Conservation (phyloP, 352 stramenopile species). For the Pythium phragmitis region DNA sequence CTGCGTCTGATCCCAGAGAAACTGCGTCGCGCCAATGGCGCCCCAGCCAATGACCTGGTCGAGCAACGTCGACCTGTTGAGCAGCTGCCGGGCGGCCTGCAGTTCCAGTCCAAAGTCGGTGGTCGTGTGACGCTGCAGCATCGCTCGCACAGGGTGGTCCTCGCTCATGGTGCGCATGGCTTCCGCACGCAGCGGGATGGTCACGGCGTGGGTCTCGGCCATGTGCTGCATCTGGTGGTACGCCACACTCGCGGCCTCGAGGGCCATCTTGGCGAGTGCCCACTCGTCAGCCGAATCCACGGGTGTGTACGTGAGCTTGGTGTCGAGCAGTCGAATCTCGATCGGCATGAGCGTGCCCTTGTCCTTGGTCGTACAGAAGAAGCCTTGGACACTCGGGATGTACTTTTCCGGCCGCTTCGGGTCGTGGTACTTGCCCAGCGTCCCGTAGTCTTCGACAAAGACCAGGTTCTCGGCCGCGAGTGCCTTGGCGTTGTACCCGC, state of each 20-base stretch:
- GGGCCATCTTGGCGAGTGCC: constrained; percentile 27
- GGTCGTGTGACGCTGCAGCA: constrained; percentile 27
- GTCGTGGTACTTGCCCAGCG: constrained; percentile 15
- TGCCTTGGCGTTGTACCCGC: no score
- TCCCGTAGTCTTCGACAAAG: constrained; percentile 14
- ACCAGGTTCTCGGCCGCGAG: no score
- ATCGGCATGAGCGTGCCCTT: not conserved
- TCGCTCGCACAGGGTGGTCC: constrained; percentile 15
- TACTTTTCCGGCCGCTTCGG: constrained; percentile 15
- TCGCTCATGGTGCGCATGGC: constrained; percentile 34
- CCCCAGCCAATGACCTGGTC: constrained; percentile 50
- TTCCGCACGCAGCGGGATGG: constrained; percentile 41
- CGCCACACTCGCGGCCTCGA: constrained; percentile 8
- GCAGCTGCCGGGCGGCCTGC: constrained; percentile 19
- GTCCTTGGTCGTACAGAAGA: constrained; percentile 3
- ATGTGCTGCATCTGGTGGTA: constrained; percentile 27
- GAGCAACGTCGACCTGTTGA: constrained; percentile 24
- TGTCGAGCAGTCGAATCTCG: constrained; percentile 22
- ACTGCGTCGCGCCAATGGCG: constrained; percentile 29
- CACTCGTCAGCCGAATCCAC: constrained; percentile 17
- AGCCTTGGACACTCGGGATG: constrained; percentile 8
- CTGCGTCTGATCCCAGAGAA: constrained; percentile 29
- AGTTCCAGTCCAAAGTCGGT: constrained; percentile 44
- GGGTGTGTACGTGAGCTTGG: constrained; percentile 19
- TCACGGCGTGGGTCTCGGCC: constrained; percentile 25